Base-by-base conservation (phyloP, 345 rosid species). In the Eucalyptus urophylla region DNA sequence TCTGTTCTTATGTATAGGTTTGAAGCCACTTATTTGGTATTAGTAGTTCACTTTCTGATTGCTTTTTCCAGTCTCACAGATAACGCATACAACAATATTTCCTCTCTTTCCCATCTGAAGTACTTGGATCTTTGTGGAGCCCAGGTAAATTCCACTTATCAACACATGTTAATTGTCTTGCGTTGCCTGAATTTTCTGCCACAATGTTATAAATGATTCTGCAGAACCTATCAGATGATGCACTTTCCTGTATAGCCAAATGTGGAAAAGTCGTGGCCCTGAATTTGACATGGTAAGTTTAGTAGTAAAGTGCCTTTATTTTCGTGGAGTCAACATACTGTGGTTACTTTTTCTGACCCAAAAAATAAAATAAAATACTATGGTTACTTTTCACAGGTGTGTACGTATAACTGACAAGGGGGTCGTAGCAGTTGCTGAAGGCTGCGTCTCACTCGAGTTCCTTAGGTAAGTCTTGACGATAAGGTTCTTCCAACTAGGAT, bases 61-160 rank as follows among this genome's bases (percentile, higher is more conserved):
- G 54, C 80, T 90, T 80, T 87, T 72, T 91, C 88, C 95, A 96
- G 99, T 88, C 92, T 96, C 92, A 95, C 98, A 47, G 98, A 95
- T 91, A 93, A 93, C 65, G 94, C 96, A 83, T 97, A 96, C 94
- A 94, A 90, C 93, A 95, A 92, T 69, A 94, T 96, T 60, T 96
- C 95, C 81, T 92, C 93, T 92, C 88, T 97, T 86, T 87, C 93
- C 87, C 91, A 90, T 60, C 90, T 95, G 90, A 93, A 91, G 90
- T 95, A 94, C 95, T 92, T 97, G 89, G 99, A 97, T 92, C 93
- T 97, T 87, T 97, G 99, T 87, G 99, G 99, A 50, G 97, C 98
- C 44, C 99, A 96, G 98, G 99, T 97, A 91, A 80, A 86, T 76
- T 22, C 47, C 85, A 21, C 29, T 76, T 76, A 40, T 76, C 45